Conservation (phyloP, 306 rosid species). For the Echinosophora koreensis region DNA sequence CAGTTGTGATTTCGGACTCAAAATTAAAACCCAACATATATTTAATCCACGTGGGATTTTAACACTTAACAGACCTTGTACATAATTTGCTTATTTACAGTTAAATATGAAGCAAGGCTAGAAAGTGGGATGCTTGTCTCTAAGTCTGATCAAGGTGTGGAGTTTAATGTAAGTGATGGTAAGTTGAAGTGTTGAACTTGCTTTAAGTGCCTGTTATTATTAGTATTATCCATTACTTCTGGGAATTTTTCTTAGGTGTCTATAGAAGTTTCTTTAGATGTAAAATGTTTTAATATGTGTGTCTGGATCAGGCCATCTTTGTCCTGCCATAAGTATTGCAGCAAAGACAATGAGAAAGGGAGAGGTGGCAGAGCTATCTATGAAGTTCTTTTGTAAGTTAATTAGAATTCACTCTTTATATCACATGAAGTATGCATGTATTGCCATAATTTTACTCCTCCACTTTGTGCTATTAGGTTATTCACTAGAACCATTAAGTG, state of each 20-base stretch:
- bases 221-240: not conserved
- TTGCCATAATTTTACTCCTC: not conserved
- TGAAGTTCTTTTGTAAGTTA: constrained; percentile 63
- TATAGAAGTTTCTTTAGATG: not conserved
- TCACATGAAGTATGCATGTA: not conserved
- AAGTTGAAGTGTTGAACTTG: constrained; percentile 36
- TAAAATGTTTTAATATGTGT: constrained; percentile 19
- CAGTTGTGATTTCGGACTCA: too few species aligned
- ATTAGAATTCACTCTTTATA: constrained; percentile 11
- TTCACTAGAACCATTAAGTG: constrained; percentile 1
- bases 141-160: constrained; percentile 53
- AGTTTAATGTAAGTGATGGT: constrained; percentile 63
- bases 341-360: constrained; percentile 77
- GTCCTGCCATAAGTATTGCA: constrained; percentile 72
- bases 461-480: not conserved
- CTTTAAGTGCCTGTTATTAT: not conserved
- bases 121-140: constrained; percentile 57
- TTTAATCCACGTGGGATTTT: too few species aligned
- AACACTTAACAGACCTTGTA: not conserved
- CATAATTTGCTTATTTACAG: constrained; percentile 40
- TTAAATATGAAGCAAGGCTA: constrained; percentile 64
- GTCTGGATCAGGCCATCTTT: constrained; percentile 55
- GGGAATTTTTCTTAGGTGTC: not conserved
- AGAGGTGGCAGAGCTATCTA: constrained; percentile 65
- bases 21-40: too few species aligned